Evolutionary conservation across 176 grass and related monocot species (phyloP).

Genomic region (Ananas comosus): DNA sequence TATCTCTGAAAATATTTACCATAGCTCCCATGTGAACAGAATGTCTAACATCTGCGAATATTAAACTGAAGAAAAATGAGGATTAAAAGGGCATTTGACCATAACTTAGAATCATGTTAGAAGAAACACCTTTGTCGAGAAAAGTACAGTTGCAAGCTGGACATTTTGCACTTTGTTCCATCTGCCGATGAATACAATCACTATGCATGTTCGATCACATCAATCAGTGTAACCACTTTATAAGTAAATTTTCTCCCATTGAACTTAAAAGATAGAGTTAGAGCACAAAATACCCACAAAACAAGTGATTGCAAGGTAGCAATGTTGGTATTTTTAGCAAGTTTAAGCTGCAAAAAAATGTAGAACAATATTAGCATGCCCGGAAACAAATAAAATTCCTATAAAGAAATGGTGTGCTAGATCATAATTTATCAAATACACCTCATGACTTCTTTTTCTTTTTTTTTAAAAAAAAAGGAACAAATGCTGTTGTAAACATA

Average conservation of each 20-base stretch:
- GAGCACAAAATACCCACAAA: not conserved
- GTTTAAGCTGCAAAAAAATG: not conserved
- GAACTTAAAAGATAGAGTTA: not conserved
- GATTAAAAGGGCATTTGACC: not conserved
- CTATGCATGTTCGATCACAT: not conserved
- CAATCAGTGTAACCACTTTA: not conserved
- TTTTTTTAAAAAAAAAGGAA: too few relatives aligned
- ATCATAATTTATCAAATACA: too few relatives aligned
- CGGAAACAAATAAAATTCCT: not conserved
- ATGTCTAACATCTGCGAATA: not conserved
- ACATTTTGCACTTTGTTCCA: not conserved
- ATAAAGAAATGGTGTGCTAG: too few relatives aligned
- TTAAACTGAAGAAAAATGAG: not conserved
- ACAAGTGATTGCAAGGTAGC: not conserved
- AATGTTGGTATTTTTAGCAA: not conserved
- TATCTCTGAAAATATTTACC: not conserved
- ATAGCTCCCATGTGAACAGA: not conserved
- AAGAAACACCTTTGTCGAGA: not conserved
- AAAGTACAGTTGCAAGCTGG: not conserved
- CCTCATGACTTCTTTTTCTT: too few relatives aligned
- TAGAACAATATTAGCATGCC: not conserved
- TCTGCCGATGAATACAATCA: not conserved
- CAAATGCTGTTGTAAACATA: too few relatives aligned
- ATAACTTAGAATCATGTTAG: not conserved
- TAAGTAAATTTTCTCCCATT: not conserved